These are phyloP conservation scores for Globisporangium spinosum DNA, from an alignment of 352 stramenopile species.

Conservation along the genomic window DNA sequence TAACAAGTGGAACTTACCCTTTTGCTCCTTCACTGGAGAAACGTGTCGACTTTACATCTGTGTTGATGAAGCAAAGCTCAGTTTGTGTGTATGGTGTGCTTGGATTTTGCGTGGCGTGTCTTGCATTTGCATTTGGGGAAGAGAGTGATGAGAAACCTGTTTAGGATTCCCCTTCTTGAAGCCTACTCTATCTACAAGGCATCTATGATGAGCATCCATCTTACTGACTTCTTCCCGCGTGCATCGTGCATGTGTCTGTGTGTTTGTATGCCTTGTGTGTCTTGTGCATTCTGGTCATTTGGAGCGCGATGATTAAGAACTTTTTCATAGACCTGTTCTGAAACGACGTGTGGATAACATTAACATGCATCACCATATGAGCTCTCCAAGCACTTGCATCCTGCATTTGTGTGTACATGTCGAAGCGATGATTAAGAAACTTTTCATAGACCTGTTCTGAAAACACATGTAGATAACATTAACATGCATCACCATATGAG, in stretches of 20 bases:
- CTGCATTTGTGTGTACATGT: conserved; percentile 2
- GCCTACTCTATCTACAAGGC: conserved; percentile 48
- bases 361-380: conserved; percentile 92
- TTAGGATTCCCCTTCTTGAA: conserved; percentile 89
- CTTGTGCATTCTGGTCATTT: neutral
- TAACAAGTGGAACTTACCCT: conserved; percentile 74
- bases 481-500: conserved; percentile 92
- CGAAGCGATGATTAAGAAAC: conserved; percentile 73
- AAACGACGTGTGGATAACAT: conserved; percentile 73
- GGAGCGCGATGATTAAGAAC: conserved; percentile 76
- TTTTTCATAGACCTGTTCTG: conserved; percentile 89
- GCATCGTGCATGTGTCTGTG: neutral
- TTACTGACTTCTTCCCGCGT: conserved; percentile 23
- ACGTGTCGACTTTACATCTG: conserved; percentile 85
- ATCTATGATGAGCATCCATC: conserved; percentile 77
- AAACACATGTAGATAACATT: conserved; percentile 67
- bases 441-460: conserved; percentile 89
- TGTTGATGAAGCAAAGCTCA: conserved; percentile 83
- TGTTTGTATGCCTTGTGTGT: neutral
- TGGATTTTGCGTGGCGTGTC: conserved; percentile 16
- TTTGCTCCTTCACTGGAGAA: conserved; percentile 74
- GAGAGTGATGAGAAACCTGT: conserved; percentile 69
- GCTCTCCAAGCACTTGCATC: conserved; percentile 23
- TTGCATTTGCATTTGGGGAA: conserved; percentile 15
- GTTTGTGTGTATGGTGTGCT: conserved; percentile 20